Percentiles rank a stretch among this genome's conserved stretches.
Evolutionary conservation across 192 early-diverging fungal genomes (phyloP).

Genomic region (Podila verticillata): DNA sequence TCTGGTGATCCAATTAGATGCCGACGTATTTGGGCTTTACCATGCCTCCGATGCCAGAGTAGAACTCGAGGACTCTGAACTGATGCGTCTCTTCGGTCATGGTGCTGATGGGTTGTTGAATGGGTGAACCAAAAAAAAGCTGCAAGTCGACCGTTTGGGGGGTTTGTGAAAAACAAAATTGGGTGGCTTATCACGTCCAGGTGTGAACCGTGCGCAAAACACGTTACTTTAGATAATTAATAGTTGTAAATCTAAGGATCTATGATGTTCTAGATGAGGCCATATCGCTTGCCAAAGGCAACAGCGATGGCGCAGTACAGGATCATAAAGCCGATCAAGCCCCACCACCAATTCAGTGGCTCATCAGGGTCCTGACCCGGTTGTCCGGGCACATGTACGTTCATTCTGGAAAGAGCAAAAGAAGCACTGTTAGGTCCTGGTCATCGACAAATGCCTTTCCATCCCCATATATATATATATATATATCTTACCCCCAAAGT

Average conservation of each 20-base stretch:
- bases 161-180: too few relatives aligned
- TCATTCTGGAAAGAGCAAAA: constrained; percentile 47
- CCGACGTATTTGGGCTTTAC: constrained; percentile 20
- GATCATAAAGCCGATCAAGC: constrained; percentile 29
- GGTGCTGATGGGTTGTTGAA: neutral
- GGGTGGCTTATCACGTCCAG: too few relatives aligned
- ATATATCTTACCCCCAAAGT: constrained; percentile 55
- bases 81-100: constrained; percentile 16
- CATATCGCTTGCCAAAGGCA: constrained; percentile 8
- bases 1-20: neutral
- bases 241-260: neutral
- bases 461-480: too few relatives aligned
- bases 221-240: neutral
- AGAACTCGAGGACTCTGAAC: constrained; percentile 64
- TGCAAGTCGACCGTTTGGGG: neutral
- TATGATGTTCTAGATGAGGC: neutral
- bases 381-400: constrained; percentile 69
- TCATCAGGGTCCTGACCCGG: neutral
- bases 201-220: too few relatives aligned
- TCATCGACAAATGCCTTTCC: neutral
- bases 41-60: constrained; percentile 74
- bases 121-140: neutral
- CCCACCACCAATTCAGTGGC: constrained; percentile 34
- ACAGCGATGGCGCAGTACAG: constrained; percentile 23
- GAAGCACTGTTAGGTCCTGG: neutral